These are phyloP conservation scores for Leccinum pellstonianum DNA, from an alignment of 768 basidiomycete genomes.

Conservation along the genomic window DNA sequence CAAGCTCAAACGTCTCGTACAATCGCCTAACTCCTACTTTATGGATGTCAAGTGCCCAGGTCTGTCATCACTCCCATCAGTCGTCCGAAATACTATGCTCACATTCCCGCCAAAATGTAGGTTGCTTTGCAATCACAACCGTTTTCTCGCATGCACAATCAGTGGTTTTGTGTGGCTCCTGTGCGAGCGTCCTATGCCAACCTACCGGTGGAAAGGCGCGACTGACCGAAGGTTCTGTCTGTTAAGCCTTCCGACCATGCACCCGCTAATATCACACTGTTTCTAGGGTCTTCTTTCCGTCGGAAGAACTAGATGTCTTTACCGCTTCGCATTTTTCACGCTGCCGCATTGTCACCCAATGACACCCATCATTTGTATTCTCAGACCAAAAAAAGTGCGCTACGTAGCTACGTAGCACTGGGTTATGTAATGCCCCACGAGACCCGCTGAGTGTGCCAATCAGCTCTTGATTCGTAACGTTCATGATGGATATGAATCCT, in stretches of 20 bases:
- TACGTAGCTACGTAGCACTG: neutral
- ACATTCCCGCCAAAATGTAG: slow-evolving; percentile 37
- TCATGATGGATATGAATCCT: slow-evolving; percentile 47
- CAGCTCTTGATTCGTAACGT: neutral
- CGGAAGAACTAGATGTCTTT: slow-evolving; percentile 71
- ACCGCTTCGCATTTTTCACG: neutral
- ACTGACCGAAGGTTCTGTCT: slow-evolving; percentile 87
- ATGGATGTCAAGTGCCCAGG: slow-evolving; percentile 99
- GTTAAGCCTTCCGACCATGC: neutral
- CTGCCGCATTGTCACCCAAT: slow-evolving; percentile 5
- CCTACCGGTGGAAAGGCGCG: slow-evolving; percentile 98
- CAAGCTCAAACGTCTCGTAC: slow-evolving; percentile 99
- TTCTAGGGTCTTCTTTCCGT: slow-evolving; percentile 92
- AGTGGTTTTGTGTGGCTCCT: slow-evolving; percentile 90
- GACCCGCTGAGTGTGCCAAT: neutral
- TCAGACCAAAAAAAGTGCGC: slow-evolving; percentile 13
- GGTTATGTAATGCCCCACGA: slow-evolving; percentile 9
- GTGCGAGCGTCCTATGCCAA: slow-evolving; percentile 94
- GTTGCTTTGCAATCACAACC: slow-evolving; percentile 93
- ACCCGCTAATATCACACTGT: slow-evolving; percentile 12
- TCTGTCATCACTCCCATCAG: slow-evolving; percentile 36
- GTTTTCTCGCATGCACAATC: slow-evolving; percentile 99
- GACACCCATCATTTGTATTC: slow-evolving; percentile 4
- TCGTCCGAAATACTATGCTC: neutral
- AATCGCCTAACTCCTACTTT: slow-evolving; percentile 98